Percentiles rank a stretch among this genome's conserved stretches.
Evolutionary conservation across 169 alveolate genomes (phyloP).

Genomic region (Prorocentrum cordatum): DNA sequence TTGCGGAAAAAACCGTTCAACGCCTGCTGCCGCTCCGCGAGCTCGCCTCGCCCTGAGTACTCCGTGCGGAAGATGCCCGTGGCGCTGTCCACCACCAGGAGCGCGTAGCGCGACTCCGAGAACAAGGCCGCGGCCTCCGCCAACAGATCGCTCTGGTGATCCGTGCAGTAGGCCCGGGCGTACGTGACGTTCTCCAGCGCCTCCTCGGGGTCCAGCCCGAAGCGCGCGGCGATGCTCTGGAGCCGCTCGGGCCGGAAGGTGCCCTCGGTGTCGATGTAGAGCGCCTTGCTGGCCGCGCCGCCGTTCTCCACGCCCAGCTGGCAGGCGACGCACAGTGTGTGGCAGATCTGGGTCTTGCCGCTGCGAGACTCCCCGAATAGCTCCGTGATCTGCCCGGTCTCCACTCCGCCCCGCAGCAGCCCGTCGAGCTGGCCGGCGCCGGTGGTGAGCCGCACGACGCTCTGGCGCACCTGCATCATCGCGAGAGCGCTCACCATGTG

Average conservation of each 20-base stretch:
- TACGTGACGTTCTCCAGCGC: conserved; percentile 94
- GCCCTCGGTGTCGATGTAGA: conserved; percentile 99
- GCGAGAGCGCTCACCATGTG: no score
- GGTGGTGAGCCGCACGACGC: conserved; percentile 81
- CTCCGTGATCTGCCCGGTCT: conserved; percentile 93
- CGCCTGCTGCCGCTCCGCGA: conserved; percentile 94
- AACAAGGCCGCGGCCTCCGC: conserved; percentile 93
- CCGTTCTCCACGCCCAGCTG: conserved; percentile 90
- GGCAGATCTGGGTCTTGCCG: conserved; percentile 95
- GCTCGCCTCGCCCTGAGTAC: conserved; percentile 95
- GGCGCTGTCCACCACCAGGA: conserved; percentile 93
- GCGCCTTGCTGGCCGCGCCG: conserved; percentile 96
- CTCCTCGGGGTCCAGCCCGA: conserved; percentile 87
- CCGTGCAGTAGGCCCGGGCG: conserved; percentile 95
- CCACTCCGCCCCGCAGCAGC: conserved; percentile 96
- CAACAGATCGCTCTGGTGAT: conserved; percentile 92
- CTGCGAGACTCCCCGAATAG: conserved; percentile 97
- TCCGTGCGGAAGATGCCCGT: conserved; percentile 97
- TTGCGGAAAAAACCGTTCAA: conserved; percentile 92
- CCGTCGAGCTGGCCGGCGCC: conserved; percentile 91
- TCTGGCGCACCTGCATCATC: conserved; percentile 67
- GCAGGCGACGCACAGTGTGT: conserved; percentile 87
- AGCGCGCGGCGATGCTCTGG: conserved; percentile 92
- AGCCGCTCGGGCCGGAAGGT: conserved; percentile 98
- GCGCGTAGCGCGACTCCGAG: conserved; percentile 93